Percentiles rank a stretch among this genome's conserved stretches.
Conservation (phyloP, 1,139 yeast genomes). For the Spencermartinsiella ligniputridi region DNA sequence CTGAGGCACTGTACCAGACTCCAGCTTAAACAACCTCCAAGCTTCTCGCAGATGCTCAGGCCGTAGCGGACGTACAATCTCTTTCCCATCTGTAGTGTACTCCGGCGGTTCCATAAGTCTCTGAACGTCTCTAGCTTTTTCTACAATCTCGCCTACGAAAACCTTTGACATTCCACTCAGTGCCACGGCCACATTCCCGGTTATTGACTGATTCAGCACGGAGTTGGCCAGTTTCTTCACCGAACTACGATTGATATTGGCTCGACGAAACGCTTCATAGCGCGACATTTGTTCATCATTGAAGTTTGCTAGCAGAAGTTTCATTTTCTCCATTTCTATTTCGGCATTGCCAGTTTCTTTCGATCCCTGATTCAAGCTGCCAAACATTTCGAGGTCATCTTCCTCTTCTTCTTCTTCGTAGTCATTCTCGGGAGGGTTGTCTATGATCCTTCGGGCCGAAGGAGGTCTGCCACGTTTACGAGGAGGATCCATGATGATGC, state of each 20-base stretch:
- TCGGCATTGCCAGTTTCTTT: slow-evolving; percentile 17
- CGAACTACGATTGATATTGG: slow-evolving; percentile 73
- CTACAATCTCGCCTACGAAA: slow-evolving; percentile 82
- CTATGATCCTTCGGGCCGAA: neutral
- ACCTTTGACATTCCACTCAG: slow-evolving; percentile 86
- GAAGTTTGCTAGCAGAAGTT: slow-evolving; percentile 65
- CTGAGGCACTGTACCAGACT: slow-evolving; percentile 60
- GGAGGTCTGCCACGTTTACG: neutral
- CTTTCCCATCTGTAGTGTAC: slow-evolving; percentile 37
- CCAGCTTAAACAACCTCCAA: slow-evolving; percentile 68
- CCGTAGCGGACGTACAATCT: slow-evolving; percentile 54
- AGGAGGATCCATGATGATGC: neutral
- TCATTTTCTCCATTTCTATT: slow-evolving; percentile 47
- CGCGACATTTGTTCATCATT: slow-evolving; percentile 82
- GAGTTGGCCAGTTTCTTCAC: slow-evolving; percentile 79
- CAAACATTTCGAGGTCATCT: slow-evolving; percentile 18
- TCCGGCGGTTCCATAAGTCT: slow-evolving; percentile 26
- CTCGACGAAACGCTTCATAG: slow-evolving; percentile 82
- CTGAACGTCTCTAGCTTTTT: slow-evolving; percentile 65
- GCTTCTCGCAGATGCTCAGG: slow-evolving; percentile 90
- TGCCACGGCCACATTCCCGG: slow-evolving; percentile 76
- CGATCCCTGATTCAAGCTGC: slow-evolving; percentile 4
- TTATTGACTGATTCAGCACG: slow-evolving; percentile 76
- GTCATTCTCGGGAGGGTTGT: neutral
- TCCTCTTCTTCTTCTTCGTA: slow-evolving; percentile 16